These are phyloP conservation scores for Phytophthora litchii DNA, from an alignment of 352 stramenopile genomes.

Conservation along the genomic window DNA sequence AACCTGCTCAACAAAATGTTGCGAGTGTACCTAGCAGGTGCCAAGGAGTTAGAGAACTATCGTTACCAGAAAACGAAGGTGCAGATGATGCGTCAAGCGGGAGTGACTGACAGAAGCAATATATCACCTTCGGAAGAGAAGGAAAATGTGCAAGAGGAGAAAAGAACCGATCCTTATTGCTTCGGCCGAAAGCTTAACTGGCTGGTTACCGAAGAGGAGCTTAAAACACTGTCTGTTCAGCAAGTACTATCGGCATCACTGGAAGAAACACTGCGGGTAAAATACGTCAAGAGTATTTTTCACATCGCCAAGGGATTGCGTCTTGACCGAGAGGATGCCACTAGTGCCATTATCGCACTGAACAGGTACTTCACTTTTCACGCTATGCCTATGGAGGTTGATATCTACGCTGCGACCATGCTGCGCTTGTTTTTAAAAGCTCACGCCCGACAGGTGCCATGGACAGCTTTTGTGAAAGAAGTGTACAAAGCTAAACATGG, in stretches of 20 bases:
- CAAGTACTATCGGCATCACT: conserved; percentile 67
- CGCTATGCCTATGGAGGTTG: conserved; percentile 71
- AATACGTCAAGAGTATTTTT: conserved; percentile 70
- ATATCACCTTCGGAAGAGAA: conserved; percentile 26
- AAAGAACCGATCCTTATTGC: conserved; percentile 44
- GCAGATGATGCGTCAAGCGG: conserved; percentile 41
- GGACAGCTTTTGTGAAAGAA: conserved; percentile 69
- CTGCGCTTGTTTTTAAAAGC: conserved; percentile 82
- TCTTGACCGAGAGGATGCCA: conserved; percentile 70
- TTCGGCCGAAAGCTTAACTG: conserved; percentile 82
- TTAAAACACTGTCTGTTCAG: conserved; percentile 62
- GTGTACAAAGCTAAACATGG: conserved; percentile 72
- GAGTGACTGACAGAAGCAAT: conserved; percentile 25
- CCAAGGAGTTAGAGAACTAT: conserved; percentile 71
- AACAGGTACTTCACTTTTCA: conserved; percentile 83
- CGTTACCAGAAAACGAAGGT: conserved; percentile 50
- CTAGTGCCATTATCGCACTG: conserved; percentile 77
- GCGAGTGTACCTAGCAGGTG: conserved; percentile 60
- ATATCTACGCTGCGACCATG: conserved; percentile 71
- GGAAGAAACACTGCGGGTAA: conserved; percentile 68
- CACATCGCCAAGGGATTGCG: conserved; percentile 66
- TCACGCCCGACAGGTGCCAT: conserved; percentile 61
- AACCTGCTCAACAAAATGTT: conserved; percentile 54
- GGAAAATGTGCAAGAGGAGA: conserved; percentile 17
- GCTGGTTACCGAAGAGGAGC: conserved; percentile 62